phyloP scores from a whole-genome alignment of 1,284 basidiomycete genomes.

The Cutaneotrichosporon sp. region DNA sequence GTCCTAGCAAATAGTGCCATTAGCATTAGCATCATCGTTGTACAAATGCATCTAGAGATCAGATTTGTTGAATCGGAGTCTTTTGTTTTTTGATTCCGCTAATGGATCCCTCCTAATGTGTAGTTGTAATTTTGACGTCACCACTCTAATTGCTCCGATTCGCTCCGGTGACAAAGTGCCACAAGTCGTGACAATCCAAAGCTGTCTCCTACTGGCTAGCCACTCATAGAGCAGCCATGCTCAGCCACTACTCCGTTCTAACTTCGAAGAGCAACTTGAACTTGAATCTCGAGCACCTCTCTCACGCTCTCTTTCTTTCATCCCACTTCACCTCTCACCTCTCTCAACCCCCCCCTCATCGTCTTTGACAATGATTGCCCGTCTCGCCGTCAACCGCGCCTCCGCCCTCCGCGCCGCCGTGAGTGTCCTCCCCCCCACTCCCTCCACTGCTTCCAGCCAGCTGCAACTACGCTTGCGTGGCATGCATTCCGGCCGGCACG shows the following conservation, averaged over 20 bases:
- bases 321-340: background rate
- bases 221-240: no score
- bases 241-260: no score
- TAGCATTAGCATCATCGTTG: no score
- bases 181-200: background rate
- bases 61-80: no score
- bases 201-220: no score
- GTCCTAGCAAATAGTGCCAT: background rate
- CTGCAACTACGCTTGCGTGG: no score
- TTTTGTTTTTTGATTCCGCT: background rate
- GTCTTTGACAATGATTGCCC: constrained; percentile 14
- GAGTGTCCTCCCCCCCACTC: constrained; percentile 2
- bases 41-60: background rate
- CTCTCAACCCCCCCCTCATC: background rate
- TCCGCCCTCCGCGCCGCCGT: constrained; percentile 22
- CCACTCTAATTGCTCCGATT: background rate
- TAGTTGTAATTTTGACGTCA: background rate
- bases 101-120: background rate
- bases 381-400: constrained; percentile 16
- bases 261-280: no score
- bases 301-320: background rate
- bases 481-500: no score
- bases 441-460: no score
- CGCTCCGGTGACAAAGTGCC: no score
- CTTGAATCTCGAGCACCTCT: background rate